Evolutionary conservation across 2,329 filamentous ascomycete species (phyloP).

Genomic region (Penicillium sp.): DNA sequence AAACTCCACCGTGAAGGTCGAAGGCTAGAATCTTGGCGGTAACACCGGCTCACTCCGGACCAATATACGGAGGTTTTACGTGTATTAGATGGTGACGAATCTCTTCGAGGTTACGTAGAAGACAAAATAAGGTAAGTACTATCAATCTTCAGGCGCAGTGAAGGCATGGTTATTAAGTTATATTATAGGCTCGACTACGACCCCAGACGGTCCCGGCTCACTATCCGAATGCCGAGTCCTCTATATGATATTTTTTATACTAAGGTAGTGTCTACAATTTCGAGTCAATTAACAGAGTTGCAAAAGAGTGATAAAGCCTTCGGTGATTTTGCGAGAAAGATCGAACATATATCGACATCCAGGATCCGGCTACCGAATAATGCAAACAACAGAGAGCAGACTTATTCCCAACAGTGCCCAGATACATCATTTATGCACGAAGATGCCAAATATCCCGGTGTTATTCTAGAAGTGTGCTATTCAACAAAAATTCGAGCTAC

Average conservation of each 20-base stretch:
- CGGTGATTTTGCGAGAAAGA: neutral
- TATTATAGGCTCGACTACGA: constrained; percentile 7
- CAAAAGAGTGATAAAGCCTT: neutral
- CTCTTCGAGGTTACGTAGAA: constrained; percentile 5
- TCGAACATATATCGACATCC: neutral
- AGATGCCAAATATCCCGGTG: neutral
- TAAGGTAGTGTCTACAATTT: neutral
- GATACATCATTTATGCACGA: neutral
- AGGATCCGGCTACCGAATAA: neutral
- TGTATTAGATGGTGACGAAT: neutral
- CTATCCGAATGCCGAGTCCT: constrained; percentile 8
- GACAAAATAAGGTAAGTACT: constrained; percentile 5
- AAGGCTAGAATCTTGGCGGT: constrained; percentile 5
- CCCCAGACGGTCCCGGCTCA: constrained; percentile 1
- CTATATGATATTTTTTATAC: constrained; percentile 1
- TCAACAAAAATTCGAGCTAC: constrained; percentile 1
- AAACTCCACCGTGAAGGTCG: constrained; percentile 2
- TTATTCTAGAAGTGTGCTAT: constrained; percentile 9
- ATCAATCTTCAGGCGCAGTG: neutral
- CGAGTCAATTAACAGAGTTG: neutral
- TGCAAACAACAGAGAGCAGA: neutral
- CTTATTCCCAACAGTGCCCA: neutral
- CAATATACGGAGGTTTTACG: neutral
- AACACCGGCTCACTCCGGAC: neutral
- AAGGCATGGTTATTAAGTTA: neutral